Evolutionary conservation across 305 asterid genomes (phyloP), one percentile per base, ranked within the genome.

Genomic region (Fraxinus sp.): DNA sequence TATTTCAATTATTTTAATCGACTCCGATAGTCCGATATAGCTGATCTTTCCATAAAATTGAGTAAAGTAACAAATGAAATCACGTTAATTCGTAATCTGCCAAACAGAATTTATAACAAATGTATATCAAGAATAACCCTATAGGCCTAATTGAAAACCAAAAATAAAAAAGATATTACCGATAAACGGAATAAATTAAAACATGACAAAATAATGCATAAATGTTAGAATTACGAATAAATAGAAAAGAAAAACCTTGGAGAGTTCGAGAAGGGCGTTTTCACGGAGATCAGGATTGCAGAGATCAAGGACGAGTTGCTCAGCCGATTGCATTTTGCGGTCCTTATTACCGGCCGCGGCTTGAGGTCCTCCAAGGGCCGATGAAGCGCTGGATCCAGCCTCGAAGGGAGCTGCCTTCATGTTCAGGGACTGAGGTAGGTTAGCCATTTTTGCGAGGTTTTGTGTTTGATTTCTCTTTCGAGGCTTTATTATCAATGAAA

Each of bases 271-370:
- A 36, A 96, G 98, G 11, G 98, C 98, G 81, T 91, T 91, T 84
- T 94, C 99, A 30, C 99, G 91, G 80, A 95, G 97, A 83, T 94
- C 98, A 68, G 98, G 97, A 77, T 87, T 90, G 92, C 95, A 94
- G 52, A 96, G 97, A 84, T 96, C 97, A 84, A 92, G 97, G 57
- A 96, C 98, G 39, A 93, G 89, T 90, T 96, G 99, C 91, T 95
- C 98, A 1, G 96, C 93, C 43, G 98, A 89, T 87, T 92, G 95
- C 96, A 94, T 87, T 71, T 90, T 92, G 78, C 96, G 87, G 79
- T 91, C 98, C 88, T 88, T 93, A 86, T 83, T 88, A 59, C 84
- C 87, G 3, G 85, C 91, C n/a, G 89, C 88, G 64, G 80, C 62
- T 68, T 68, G 75, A 68, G 75, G 36, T 28, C 75, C 75, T 68